Conservation (phyloP, 208 protist species). For the Willaertia magna region DNA sequence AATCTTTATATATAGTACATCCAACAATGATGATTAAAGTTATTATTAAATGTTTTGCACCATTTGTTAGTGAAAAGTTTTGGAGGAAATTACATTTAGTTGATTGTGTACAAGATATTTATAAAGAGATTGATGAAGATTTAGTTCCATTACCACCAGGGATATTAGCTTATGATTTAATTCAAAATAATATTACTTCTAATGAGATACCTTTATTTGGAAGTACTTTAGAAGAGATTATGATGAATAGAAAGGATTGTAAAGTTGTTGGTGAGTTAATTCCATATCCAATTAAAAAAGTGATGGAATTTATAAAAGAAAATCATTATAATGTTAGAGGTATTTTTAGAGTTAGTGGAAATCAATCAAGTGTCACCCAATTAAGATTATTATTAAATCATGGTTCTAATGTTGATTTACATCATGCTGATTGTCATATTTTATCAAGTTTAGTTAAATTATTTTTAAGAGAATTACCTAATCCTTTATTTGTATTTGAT, state of each 20-base stretch:
- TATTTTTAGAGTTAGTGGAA: constrained; percentile 3
- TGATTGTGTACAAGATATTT: not conserved
- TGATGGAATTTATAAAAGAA: not conserved
- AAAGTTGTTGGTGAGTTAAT: not conserved
- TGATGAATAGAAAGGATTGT: not conserved
- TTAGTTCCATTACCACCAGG: not conserved
- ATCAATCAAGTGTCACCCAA: not conserved
- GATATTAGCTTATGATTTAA: not conserved
- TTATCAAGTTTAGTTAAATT: not conserved
- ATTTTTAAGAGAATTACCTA: not conserved
- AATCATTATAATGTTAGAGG: not conserved
- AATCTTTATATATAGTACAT: constrained; percentile 4
- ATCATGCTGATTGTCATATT: not conserved
- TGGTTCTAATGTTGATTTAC: not conserved
- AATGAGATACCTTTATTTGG: not conserved
- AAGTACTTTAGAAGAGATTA: not conserved
- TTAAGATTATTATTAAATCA: not conserved
- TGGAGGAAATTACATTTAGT: not conserved
- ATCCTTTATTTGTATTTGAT: not conserved
- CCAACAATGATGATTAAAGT: constrained; percentile 7
- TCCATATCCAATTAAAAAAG: not conserved
- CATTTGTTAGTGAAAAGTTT: constrained; percentile 11
- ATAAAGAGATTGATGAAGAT: not conserved
- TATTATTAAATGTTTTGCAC: not conserved
- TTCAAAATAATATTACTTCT: not conserved